Conservation (phyloP, 257 asterid species). For the Lantana camara region DNA sequence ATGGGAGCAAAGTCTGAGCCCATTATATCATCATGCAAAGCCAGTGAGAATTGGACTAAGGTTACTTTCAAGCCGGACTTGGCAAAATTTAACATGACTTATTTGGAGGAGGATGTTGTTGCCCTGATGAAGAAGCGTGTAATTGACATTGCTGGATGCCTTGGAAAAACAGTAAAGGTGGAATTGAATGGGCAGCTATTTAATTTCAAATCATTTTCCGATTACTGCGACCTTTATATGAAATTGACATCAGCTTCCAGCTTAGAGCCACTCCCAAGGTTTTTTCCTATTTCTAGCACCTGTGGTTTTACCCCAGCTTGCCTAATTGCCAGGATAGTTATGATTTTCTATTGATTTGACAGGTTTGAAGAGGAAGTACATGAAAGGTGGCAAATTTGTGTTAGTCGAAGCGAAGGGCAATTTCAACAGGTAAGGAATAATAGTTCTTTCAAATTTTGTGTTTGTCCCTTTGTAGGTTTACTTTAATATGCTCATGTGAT, state of each 20-base stretch:
- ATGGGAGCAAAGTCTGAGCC: slow-evolving; percentile 91
- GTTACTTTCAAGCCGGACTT: slow-evolving; percentile 92
- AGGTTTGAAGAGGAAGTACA: slow-evolving; percentile 82
- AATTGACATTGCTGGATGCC: slow-evolving; percentile 89
- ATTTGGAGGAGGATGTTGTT: slow-evolving; percentile 90
- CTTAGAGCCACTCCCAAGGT: slow-evolving; percentile 66
- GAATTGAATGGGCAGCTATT: slow-evolving; percentile 73
- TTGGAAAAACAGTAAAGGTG: slow-evolving; percentile 89
- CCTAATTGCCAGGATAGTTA: background rate
- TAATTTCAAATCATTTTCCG: slow-evolving; percentile 73
- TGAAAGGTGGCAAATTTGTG: slow-evolving; percentile 87
- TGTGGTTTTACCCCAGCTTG: background rate
- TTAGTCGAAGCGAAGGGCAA: slow-evolving; percentile 94
- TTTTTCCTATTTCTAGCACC: background rate
- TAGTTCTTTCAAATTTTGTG: background rate
- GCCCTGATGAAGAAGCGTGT: slow-evolving; percentile 95
- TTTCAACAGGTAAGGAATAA: slow-evolving; percentile 77
- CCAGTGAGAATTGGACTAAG: slow-evolving; percentile 87
- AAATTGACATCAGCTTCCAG: slow-evolving; percentile 47
- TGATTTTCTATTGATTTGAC: slow-evolving; percentile 20
- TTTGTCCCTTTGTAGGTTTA: background rate
- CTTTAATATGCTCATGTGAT: background rate
- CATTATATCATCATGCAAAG: slow-evolving; percentile 68
- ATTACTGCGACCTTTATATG: slow-evolving; percentile 80
- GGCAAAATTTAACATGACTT: slow-evolving; percentile 80